Percentiles rank a stretch among this genome's conserved stretches.
These are phyloP conservation scores for Globisporangium polare DNA, from an alignment of 352 stramenopile genomes.

Conservation along the genomic window DNA sequence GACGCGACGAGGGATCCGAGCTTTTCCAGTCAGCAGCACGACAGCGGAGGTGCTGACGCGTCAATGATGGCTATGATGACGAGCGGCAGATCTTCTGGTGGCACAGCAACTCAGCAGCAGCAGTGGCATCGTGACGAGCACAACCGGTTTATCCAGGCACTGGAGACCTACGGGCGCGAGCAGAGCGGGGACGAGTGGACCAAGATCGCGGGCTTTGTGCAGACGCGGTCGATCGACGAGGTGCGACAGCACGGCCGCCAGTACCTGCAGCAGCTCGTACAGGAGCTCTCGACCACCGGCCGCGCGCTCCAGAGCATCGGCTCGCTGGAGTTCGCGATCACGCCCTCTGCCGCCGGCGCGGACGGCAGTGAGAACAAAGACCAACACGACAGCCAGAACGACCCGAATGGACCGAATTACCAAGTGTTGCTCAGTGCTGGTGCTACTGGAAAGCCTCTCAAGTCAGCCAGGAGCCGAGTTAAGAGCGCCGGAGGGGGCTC, in stretches of 20 bases:
- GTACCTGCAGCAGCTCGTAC: slow-evolving; percentile 75
- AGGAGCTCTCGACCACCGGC: slow-evolving; percentile 22
- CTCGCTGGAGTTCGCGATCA: background rate
- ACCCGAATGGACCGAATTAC: slow-evolving; percentile 30
- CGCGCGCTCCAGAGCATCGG: slow-evolving; percentile 4
- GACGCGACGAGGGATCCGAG: background rate
- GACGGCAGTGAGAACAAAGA: background rate
- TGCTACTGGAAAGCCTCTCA: background rate
- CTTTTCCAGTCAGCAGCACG: background rate
- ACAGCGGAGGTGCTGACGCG: background rate
- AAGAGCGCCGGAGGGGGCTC: background rate
- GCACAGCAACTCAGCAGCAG: background rate
- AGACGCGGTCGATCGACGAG: slow-evolving; percentile 61
- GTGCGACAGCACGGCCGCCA: slow-evolving; percentile 60
- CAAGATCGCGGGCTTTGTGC: slow-evolving; percentile 69
- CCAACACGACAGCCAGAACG: slow-evolving; percentile 28
- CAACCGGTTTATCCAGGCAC: slow-evolving; percentile 71
- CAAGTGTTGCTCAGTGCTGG: background rate
- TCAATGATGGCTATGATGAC: background rate
- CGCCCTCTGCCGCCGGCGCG: background rate
- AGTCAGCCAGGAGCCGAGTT: slow-evolving; percentile 5
- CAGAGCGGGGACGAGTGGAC: slow-evolving; percentile 58
- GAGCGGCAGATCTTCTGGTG: background rate
- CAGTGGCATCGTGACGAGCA: slow-evolving; percentile 71
- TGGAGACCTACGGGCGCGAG: slow-evolving; percentile 61